Evolutionary conservation across 441 rosid genomes (phyloP).

Genomic region (Erodium texanum): DNA sequence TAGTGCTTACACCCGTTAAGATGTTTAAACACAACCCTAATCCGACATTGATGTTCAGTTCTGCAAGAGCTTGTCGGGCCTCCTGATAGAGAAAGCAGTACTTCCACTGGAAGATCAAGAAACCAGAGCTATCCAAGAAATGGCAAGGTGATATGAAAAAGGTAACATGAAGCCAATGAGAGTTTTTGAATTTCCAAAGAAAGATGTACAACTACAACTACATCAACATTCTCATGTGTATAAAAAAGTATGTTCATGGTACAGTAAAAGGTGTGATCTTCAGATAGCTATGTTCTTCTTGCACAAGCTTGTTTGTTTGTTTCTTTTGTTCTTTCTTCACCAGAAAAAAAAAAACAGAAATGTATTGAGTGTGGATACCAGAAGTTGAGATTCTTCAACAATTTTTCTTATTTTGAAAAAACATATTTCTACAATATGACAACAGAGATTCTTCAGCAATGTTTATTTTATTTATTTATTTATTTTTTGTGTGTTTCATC

Average conservation of each 20-base stretch:
- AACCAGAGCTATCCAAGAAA: constrained; percentile 18
- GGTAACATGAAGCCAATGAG: too few species aligned
- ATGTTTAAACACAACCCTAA: constrained; percentile 11
- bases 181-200: too few species aligned
- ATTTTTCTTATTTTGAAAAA: not conserved
- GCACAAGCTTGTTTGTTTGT: not conserved
- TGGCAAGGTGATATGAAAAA: constrained; percentile 28
- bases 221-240: too few species aligned
- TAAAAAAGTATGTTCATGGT: not conserved
- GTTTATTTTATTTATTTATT: too few species aligned
- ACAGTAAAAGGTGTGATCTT: not conserved
- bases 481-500: too few species aligned
- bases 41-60: constrained; percentile 38
- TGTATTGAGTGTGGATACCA: not conserved
- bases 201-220: too few species aligned
- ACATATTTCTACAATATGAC: not conserved
- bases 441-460: not conserved
- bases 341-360: not conserved
- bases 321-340: not conserved
- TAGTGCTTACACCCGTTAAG: not conserved
- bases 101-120: constrained; percentile 19
- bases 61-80: constrained; percentile 67
- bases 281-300: not conserved
- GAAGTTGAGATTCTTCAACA: not conserved
- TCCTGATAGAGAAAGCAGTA: constrained; percentile 43